Evolutionary conservation across 768 basidiomycete species (phyloP).

Genomic region (Dentipellis fragilis): DNA sequence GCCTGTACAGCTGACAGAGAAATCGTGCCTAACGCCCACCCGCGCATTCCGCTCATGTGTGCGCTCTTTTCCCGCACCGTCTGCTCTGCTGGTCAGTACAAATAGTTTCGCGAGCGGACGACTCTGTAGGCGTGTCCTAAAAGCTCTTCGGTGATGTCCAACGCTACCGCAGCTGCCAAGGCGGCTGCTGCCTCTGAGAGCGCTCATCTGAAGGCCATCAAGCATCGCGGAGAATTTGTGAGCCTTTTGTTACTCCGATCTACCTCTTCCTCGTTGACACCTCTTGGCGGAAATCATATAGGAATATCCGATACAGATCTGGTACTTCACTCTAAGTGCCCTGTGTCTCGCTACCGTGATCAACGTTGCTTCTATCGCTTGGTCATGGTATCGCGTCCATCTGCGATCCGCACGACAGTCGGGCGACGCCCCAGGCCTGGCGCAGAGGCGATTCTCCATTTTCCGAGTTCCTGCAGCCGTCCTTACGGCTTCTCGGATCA

Average conservation of each 20-base stretch:
- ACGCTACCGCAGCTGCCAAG: background rate
- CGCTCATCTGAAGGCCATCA: slow-evolving; percentile 4
- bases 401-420: background rate
- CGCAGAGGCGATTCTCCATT: slow-evolving; percentile 9
- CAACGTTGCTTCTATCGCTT: slow-evolving; percentile 12
- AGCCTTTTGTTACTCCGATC: background rate
- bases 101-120: too few relatives aligned
- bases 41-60: background rate
- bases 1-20: background rate
- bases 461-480: slow-evolving; percentile 17
- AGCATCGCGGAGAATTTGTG: slow-evolving; percentile 8
- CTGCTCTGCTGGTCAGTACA: background rate
- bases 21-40: background rate
- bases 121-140: background rate
- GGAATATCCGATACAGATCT: slow-evolving; percentile 12
- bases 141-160: background rate
- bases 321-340: slow-evolving; percentile 11
- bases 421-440: background rate
- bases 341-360: slow-evolving; percentile 11
- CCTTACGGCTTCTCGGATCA: slow-evolving; percentile 18
- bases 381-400: slow-evolving; percentile 14
- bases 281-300: slow-evolving; percentile 1
- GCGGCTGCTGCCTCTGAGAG: slow-evolving; percentile 6
- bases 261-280: background rate
- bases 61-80: background rate